phyloP scores from a whole-genome alignment of 1,284 basidiomycete genomes.

The Rhodofomes roseus region DNA sequence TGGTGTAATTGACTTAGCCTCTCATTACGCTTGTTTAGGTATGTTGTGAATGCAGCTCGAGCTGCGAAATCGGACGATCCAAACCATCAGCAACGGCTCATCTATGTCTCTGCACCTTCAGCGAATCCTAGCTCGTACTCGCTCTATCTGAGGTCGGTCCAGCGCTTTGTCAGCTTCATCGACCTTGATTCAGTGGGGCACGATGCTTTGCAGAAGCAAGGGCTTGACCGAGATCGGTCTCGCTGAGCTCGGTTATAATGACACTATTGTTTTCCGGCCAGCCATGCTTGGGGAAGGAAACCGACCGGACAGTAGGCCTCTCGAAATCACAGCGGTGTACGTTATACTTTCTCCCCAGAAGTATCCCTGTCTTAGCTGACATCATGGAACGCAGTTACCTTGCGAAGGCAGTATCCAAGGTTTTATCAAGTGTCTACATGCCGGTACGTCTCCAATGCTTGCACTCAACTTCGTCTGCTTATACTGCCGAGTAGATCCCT shows the following conservation, averaged over 20 bases:
- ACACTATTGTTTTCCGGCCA: slow-evolving; percentile 69
- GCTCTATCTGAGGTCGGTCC: slow-evolving; percentile 43
- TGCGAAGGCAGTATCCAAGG: no score
- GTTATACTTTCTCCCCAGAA: no score
- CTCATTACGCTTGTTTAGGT: slow-evolving; percentile 47
- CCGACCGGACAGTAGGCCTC: not conserved
- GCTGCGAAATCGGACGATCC: slow-evolving; percentile 51
- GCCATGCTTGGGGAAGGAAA: slow-evolving; percentile 33
- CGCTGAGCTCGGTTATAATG: slow-evolving; percentile 59
- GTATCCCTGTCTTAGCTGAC: no score
- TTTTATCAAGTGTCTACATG: no score
- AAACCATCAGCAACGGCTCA: slow-evolving; percentile 46
- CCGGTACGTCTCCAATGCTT: no score
- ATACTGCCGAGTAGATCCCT: no score
- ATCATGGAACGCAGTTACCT: no score
- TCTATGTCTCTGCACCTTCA: slow-evolving; percentile 62
- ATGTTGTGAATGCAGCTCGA: slow-evolving; percentile 69
- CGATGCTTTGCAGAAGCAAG: slow-evolving; percentile 49
- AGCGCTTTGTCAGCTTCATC: slow-evolving; percentile 9
- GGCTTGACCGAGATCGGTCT: slow-evolving; percentile 71
- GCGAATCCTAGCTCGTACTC: slow-evolving; percentile 47
- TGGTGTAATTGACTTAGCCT: no score
- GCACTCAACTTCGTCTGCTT: no score
- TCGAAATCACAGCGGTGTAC: no score
- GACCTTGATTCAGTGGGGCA: no score